These are phyloP conservation scores for Annulohypoxylon stygium DNA, from an alignment of 495 filamentous ascomycete species.

Conservation along the genomic window DNA sequence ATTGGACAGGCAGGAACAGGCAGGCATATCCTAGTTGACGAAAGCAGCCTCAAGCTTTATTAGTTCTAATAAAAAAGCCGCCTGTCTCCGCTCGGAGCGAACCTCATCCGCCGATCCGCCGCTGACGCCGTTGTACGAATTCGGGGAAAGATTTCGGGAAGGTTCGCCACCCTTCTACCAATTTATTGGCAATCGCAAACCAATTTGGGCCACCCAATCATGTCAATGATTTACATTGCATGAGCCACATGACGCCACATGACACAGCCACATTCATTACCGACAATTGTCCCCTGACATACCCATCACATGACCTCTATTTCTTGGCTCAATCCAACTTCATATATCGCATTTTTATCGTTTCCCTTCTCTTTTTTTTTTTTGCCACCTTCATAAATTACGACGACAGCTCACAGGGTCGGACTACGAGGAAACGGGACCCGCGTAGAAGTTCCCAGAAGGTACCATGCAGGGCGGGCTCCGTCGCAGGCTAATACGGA, in stretches of 20 bases:
- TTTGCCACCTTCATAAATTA: conserved; percentile 18
- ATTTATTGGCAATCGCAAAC: background rate
- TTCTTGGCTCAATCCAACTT: conserved; percentile 41
- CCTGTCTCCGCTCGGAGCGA: conserved; percentile 29
- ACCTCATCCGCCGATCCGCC: conserved; percentile 28
- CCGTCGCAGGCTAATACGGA: conserved; percentile 13
- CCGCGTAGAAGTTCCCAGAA: conserved; percentile 17
- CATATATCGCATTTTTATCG: conserved; percentile 9
- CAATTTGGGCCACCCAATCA: background rate
- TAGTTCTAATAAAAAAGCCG: background rate
- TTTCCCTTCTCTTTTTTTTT: background rate
- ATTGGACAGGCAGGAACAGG: conserved; percentile 7
- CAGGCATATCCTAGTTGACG: conserved; percentile 26
- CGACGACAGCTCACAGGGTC: conserved; percentile 7
- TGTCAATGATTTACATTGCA: conserved; percentile 2
- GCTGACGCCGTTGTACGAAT: conserved; percentile 22
- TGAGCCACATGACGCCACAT: background rate
- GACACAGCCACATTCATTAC: conserved; percentile 27
- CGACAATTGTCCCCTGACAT: conserved; percentile 15
- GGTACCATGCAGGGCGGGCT: conserved; percentile 1
- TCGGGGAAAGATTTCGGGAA: conserved; percentile 33
- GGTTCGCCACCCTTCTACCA: conserved; percentile 44
- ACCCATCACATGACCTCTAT: conserved; percentile 21
- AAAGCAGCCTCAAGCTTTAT: conserved; percentile 26
- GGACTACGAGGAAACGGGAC: conserved; percentile 8